phyloP scores from a whole-genome alignment of 2,329 filamentous ascomycete genomes.

The Cryphonectria carpinicola region DNA sequence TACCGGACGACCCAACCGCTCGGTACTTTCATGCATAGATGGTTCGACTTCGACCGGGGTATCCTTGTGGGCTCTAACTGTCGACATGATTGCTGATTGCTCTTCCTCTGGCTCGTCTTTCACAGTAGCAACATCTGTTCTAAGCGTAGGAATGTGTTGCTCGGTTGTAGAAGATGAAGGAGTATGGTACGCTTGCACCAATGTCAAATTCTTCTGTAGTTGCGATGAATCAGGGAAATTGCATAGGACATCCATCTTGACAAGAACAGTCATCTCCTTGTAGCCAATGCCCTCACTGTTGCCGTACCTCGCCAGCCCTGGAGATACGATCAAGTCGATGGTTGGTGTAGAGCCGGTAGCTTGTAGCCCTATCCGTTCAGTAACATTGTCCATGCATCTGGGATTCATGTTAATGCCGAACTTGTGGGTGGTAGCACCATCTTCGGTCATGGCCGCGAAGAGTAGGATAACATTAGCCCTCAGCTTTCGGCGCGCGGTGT shows the following conservation, averaged over 20 bases:
- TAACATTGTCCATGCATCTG: neutral
- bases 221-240: neutral
- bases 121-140: neutral
- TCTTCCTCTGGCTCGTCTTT: neutral
- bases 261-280: neutral
- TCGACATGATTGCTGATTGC: neutral
- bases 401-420: neutral
- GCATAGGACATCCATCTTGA: slow-evolving; percentile 18
- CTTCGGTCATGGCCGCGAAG: neutral
- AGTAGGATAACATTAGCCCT: neutral
- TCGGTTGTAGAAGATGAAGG: neutral
- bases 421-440: too few relatives aligned
- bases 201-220: neutral
- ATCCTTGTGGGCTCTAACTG: neutral
- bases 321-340: slow-evolving; percentile 17
- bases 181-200: neutral
- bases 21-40: neutral
- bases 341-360: neutral
- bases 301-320: slow-evolving; percentile 13
- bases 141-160: neutral
- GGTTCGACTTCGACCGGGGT: neutral
- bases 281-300: slow-evolving; percentile 14
- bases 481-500: slow-evolving; percentile 9
- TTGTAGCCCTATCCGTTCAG: too few relatives aligned
- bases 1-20: neutral